These are phyloP conservation scores for Tylopilus sp. DNA, from an alignment of 768 basidiomycete species.

Conservation along the genomic window DNA sequence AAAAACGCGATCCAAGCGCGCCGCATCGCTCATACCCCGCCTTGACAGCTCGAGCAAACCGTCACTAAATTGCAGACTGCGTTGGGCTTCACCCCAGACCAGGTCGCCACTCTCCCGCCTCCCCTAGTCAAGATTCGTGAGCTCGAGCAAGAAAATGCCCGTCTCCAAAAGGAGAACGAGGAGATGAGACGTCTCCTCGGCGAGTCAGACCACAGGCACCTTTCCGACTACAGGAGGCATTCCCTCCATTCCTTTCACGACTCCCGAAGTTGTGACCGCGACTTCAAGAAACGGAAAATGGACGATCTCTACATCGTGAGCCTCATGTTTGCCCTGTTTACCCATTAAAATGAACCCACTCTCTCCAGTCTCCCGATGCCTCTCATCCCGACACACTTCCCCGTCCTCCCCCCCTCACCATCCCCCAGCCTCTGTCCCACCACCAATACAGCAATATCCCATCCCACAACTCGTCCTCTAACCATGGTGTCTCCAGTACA, in stretches of 20 bases:
- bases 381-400: constrained; percentile 35
- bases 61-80: constrained; percentile 81
- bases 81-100: constrained; percentile 68
- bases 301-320: constrained; percentile 56
- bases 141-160: constrained; percentile 75
- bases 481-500: constrained; percentile 33
- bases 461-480: constrained; percentile 39
- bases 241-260: constrained; percentile 48
- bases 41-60: constrained; percentile 70
- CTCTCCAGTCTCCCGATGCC: constrained; percentile 44
- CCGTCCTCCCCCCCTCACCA: constrained; percentile 57
- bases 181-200: constrained; percentile 66
- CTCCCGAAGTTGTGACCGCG: constrained; percentile 48
- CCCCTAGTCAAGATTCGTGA: constrained; percentile 75
- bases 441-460: constrained; percentile 47
- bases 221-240: constrained; percentile 47
- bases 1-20: constrained; percentile 9
- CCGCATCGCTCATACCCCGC: background rate
- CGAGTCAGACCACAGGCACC: constrained; percentile 39
- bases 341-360: background rate
- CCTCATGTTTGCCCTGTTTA: background rate
- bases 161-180: constrained; percentile 69
- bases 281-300: constrained; percentile 62
- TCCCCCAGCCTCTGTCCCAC: constrained; percentile 50
- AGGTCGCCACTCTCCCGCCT: constrained; percentile 69